These are phyloP conservation scores for Dentipellis fragilis DNA, from an alignment of 768 basidiomycete genomes.

Conservation along the genomic window DNA sequence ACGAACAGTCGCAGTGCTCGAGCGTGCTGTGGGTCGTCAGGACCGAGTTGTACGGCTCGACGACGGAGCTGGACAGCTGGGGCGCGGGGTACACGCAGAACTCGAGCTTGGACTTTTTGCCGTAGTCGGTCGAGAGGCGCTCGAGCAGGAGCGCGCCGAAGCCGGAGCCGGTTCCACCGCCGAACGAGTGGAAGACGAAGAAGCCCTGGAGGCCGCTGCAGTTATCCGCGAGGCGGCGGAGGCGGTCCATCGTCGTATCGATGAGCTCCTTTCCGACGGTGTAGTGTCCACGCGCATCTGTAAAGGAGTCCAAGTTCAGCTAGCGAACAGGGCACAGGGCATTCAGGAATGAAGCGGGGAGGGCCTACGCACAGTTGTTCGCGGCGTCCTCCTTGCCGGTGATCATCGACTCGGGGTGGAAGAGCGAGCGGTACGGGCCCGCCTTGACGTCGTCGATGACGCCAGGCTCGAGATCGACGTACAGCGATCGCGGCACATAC, in stretches of 20 bases:
- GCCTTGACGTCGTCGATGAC: slow-evolving; percentile 92
- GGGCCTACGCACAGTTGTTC: slow-evolving; percentile 79
- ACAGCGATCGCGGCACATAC: slow-evolving; percentile 93
- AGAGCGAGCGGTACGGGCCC: slow-evolving; percentile 85
- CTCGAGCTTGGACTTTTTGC: slow-evolving; percentile 98
- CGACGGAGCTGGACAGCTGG: slow-evolving; percentile 86
- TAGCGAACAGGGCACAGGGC: slow-evolving; percentile 4
- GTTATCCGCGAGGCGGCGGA: slow-evolving; percentile 92
- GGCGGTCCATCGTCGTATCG: slow-evolving; percentile 91
- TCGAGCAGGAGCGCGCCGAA: slow-evolving; percentile 96
- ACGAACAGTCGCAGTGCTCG: slow-evolving; percentile 98
- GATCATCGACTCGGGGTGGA: slow-evolving; percentile 96
- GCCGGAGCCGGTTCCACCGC: slow-evolving; percentile 97
- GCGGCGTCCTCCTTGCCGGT: slow-evolving; percentile 98
- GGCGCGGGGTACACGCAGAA: slow-evolving; percentile 97
- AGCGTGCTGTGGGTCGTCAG: slow-evolving; percentile 97
- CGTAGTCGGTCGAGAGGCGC: slow-evolving; percentile 92
- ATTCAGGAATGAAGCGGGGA: not conserved
- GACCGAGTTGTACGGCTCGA: slow-evolving; percentile 97
- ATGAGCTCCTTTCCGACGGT: slow-evolving; percentile 98
- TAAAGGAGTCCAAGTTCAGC: not conserved
- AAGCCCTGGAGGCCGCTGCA: slow-evolving; percentile 96
- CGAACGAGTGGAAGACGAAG: slow-evolving; percentile 99
- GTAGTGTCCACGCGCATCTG: slow-evolving; percentile 97
- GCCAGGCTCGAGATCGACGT: slow-evolving; percentile 92